A percentile compares a stretch with the other conserved stretches of the same genome.
Conservation (phyloP, 805 yeast genomes). For the Metschnikowia noctiluminum region DNA sequence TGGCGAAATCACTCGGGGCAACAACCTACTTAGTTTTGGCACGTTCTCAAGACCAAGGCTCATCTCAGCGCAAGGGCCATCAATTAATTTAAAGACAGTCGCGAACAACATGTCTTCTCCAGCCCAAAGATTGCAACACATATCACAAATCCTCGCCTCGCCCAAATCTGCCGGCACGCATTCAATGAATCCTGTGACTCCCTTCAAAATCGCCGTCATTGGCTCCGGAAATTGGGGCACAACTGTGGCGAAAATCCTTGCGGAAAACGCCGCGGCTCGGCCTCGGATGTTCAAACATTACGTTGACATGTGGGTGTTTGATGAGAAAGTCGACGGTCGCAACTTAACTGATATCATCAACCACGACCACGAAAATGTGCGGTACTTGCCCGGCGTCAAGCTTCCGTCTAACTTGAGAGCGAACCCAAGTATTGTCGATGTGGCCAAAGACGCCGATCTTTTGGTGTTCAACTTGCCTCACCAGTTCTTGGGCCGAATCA, state of each 20-base stretch:
- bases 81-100: too few species aligned
- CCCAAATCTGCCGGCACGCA: constrained; percentile 8
- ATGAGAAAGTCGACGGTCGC: constrained; percentile 74
- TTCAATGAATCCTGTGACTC: constrained; percentile 13
- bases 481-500: constrained; percentile 82
- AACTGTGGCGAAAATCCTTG: constrained; percentile 91
- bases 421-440: constrained; percentile 73
- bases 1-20: too few species aligned
- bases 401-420: constrained; percentile 88
- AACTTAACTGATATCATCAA: constrained; percentile 90
- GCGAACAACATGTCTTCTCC: constrained; percentile 14
- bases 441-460: constrained; percentile 80
- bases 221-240: constrained; percentile 99
- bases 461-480: constrained; percentile 95
- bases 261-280: constrained; percentile 77
- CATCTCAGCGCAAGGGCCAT: too few species aligned
- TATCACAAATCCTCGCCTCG: constrained; percentile 17
- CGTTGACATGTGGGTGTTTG: constrained; percentile 97
- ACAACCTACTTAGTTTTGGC: too few species aligned
- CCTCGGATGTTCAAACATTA: constrained; percentile 65
- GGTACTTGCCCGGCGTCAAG: constrained; percentile 84
- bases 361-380: constrained; percentile 87
- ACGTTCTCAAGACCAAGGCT: too few species aligned
- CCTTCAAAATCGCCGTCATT: constrained; percentile 44
- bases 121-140: constrained; percentile 18